phyloP scores from a whole-genome alignment of 352 stramenopile species.

The Pythium rishiriense region DNA sequence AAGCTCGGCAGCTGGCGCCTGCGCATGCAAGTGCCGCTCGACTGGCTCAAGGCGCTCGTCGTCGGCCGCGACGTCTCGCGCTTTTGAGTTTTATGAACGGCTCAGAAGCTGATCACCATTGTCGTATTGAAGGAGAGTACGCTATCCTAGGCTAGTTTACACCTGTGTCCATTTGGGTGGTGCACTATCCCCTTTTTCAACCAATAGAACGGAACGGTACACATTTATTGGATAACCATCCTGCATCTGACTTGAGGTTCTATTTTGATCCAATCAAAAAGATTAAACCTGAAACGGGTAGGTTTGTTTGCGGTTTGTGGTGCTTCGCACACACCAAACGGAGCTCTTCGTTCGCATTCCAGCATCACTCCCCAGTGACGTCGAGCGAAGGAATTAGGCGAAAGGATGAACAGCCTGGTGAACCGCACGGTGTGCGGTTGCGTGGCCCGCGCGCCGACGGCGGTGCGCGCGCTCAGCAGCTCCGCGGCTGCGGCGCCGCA shows the following conservation, averaged over 20 bases:
- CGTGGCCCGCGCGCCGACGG: slow-evolving; percentile 5
- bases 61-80: slow-evolving; percentile 95
- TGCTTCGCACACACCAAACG: slow-evolving; percentile 18
- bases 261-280: slow-evolving; percentile 19
- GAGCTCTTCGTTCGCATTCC: slow-evolving; percentile 14
- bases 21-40: slow-evolving; percentile 94
- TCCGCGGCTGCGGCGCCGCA: slow-evolving; percentile 38
- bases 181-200: not conserved
- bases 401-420: slow-evolving; percentile 15
- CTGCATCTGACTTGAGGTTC: not conserved
- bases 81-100: slow-evolving; percentile 79
- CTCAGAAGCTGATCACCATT: not conserved
- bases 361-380: slow-evolving; percentile 15
- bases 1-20: slow-evolving; percentile 93
- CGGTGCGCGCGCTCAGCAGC: slow-evolving; percentile 26
- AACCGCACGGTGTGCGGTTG: slow-evolving; percentile 16
- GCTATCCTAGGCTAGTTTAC: not conserved
- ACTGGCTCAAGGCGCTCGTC: slow-evolving; percentile 97
- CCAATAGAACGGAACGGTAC: slow-evolving; percentile 7
- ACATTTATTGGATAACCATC: not conserved
- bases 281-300: slow-evolving; percentile 5
- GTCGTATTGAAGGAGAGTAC: no score
- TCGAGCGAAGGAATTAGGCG: slow-evolving; percentile 17
- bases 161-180: slow-evolving; percentile 11
- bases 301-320: slow-evolving; percentile 21